Conservation (phyloP, 495 filamentous ascomycete genomes). For the Hypoxylon fuscum region DNA sequence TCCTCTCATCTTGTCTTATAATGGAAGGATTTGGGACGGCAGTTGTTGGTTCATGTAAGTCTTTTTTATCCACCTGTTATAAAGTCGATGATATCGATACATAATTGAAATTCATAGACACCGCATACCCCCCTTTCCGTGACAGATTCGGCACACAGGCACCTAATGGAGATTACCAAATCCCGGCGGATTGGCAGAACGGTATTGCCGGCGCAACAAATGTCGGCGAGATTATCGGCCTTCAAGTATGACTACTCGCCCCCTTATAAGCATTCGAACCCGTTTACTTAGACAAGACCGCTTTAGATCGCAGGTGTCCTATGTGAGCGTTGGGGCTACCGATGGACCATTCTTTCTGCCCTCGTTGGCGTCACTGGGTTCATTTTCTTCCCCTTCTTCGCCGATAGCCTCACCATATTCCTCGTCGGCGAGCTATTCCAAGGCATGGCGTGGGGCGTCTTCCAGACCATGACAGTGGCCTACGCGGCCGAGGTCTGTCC, state of each 20-base stretch:
- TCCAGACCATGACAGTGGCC: slow-evolving; percentile 60
- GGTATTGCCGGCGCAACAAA: slow-evolving; percentile 51
- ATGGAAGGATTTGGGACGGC: slow-evolving; percentile 64
- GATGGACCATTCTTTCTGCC: slow-evolving; percentile 50
- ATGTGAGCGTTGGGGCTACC: slow-evolving; percentile 44
- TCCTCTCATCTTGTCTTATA: slow-evolving; percentile 59
- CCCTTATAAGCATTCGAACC: slow-evolving; percentile 41
- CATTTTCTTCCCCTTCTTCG: slow-evolving; percentile 69
- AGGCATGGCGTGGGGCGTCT: slow-evolving; percentile 77
- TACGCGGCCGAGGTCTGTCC: slow-evolving; percentile 70
- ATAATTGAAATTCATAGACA: slow-evolving; percentile 22
- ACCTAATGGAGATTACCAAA: slow-evolving; percentile 43
- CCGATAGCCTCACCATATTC: slow-evolving; percentile 66
- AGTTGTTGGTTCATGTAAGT: slow-evolving; percentile 44
- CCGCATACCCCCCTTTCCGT: slow-evolving; percentile 43
- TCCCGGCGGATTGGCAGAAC: slow-evolving; percentile 51
- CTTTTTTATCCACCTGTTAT: background rate
- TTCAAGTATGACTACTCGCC: slow-evolving; percentile 33
- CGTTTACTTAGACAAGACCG: slow-evolving; percentile 47
- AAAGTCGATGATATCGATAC: background rate
- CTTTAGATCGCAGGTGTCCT: slow-evolving; percentile 43
- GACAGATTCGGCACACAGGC: slow-evolving; percentile 38
- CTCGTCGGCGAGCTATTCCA: slow-evolving; percentile 73
- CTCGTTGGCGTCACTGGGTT: slow-evolving; percentile 56
- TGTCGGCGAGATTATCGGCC: slow-evolving; percentile 52